Percentiles rank a stretch among this genome's conserved stretches.
phyloP scores from a whole-genome alignment of 352 stramenopile species.

The Globisporangium yorkense region DNA sequence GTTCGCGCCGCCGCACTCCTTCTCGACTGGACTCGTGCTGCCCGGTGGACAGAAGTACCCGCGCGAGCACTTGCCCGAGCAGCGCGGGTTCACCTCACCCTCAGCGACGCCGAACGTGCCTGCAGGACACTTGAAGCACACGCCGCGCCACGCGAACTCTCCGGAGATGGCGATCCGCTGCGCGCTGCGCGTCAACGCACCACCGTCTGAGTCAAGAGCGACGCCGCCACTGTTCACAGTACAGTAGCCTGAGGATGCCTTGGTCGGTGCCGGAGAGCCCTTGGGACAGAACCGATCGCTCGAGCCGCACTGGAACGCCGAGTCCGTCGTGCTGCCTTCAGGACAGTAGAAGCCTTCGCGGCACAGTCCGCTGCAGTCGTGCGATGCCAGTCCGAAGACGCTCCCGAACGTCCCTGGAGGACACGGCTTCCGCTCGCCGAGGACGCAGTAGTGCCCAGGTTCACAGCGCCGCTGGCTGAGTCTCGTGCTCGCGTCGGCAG shows the following conservation, averaged over 20 bases:
- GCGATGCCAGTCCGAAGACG: constrained; percentile 14
- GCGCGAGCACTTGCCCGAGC: constrained; percentile 43
- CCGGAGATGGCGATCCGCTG: constrained; percentile 32
- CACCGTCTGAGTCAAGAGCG: not conserved
- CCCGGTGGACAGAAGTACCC: constrained; percentile 68
- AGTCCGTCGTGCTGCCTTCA: constrained; percentile 14
- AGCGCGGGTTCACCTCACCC: constrained; percentile 39
- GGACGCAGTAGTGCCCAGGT: constrained; percentile 59
- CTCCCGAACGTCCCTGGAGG: constrained; percentile 57
- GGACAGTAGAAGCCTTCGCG: constrained; percentile 37
- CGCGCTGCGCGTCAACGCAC: constrained; percentile 14
- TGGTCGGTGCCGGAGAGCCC: constrained; percentile 11
- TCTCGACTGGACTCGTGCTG: constrained; percentile 34
- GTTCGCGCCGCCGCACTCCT: constrained; percentile 39
- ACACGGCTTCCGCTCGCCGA: constrained; percentile 57
- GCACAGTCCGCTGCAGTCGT: constrained; percentile 36
- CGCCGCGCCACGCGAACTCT: constrained; percentile 53
- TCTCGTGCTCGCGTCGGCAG: constrained; percentile 35
- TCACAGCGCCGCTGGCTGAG: constrained; percentile 46
- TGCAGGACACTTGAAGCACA: constrained; percentile 56
- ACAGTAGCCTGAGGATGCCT: constrained; percentile 27
- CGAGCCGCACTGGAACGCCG: constrained; percentile 14
- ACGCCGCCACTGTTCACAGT: constrained; percentile 8
- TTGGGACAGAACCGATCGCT: constrained; percentile 29
- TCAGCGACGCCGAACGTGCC: constrained; percentile 42